Evolutionary conservation across 2,329 filamentous ascomycete species (phyloP).

Genomic region (Arachnopeziza araneosa): DNA sequence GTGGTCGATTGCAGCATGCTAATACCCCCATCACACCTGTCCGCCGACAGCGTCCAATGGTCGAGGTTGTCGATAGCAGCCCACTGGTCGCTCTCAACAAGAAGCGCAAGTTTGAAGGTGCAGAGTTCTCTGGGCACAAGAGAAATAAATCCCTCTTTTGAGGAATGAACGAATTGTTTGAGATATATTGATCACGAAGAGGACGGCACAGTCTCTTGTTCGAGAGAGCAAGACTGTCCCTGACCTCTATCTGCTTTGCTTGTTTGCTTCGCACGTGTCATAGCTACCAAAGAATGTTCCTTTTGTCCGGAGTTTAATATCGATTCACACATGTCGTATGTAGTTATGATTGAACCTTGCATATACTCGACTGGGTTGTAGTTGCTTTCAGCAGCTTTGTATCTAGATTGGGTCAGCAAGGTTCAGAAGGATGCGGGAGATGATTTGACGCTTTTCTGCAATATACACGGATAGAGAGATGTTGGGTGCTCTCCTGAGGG

Average conservation of each 20-base stretch:
- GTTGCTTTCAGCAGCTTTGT: background rate
- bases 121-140: background rate
- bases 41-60: conserved; percentile 37
- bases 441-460: background rate
- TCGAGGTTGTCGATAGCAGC: background rate
- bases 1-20: conserved; percentile 59
- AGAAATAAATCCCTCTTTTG: background rate
- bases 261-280: background rate
- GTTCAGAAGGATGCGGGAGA: background rate
- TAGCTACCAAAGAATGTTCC: background rate
- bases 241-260: background rate
- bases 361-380: background rate
- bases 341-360: background rate
- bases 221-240: background rate
- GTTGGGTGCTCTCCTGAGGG: background rate
- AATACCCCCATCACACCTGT: conserved; percentile 64
- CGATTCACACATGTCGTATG: background rate
- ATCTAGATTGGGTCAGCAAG: background rate
- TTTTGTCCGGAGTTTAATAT: background rate
- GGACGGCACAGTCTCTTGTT: background rate
- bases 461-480: background rate
- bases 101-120: background rate
- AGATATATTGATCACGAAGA: background rate
- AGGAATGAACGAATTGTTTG: background rate
- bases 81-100: background rate